Conservation (phyloP, 208 protist species). For the Leishmania guyanensis region DNA sequence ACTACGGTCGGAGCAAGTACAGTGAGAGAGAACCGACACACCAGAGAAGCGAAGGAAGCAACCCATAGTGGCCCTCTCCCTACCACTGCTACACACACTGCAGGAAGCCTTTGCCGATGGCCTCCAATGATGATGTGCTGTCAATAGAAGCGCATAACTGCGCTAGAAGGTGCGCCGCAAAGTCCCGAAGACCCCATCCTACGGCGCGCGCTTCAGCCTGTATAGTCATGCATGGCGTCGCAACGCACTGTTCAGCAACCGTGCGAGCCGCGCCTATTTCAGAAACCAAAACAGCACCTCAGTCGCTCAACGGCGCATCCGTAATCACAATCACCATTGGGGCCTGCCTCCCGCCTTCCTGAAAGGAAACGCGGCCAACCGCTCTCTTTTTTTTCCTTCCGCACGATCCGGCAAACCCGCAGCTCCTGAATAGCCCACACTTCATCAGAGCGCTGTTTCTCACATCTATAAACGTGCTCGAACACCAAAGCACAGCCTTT, state of each 20-base stretch:
- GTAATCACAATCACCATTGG: not conserved
- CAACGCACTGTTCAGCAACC: not conserved
- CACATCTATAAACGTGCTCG: not conserved
- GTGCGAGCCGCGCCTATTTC: not conserved
- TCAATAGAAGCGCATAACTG: not conserved
- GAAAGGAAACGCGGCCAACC: not conserved
- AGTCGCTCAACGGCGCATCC: not conserved
- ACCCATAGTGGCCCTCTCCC: too few relatives aligned
- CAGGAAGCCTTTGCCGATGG: not conserved
- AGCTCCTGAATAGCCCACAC: not conserved
- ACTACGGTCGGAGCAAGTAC: too few relatives aligned
- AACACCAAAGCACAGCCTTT: not conserved
- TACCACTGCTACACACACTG: not conserved
- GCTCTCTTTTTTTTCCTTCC: not conserved
- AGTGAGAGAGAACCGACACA: too few relatives aligned
- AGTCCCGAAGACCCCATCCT: not conserved
- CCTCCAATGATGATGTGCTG: not conserved
- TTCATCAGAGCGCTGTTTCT: not conserved
- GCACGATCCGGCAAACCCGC: not conserved
- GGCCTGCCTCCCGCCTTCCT: not conserved
- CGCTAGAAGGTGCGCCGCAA: not conserved
- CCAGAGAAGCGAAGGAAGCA: too few relatives aligned
- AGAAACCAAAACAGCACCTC: not conserved
- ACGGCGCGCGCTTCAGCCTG: not conserved
- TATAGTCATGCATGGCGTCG: not conserved